Evolutionary conservation across 164 flowering plant species (phyloP).

Genomic region (Brasenia schreberi): DNA sequence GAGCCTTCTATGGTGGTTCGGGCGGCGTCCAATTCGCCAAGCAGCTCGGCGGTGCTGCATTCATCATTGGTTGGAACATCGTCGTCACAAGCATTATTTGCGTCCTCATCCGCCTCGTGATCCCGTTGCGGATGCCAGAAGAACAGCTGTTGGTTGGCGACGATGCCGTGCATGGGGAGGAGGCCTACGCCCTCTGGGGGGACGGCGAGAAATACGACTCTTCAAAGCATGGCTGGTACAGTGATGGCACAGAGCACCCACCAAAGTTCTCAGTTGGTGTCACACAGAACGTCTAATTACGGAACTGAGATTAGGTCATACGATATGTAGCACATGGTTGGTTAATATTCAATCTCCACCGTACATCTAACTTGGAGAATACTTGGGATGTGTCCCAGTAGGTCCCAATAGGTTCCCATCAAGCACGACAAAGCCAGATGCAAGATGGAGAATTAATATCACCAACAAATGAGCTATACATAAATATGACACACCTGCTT

Average conservation of each 20-base stretch:
- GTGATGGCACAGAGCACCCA: slow-evolving; percentile 16
- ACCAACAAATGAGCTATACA: too few species aligned
- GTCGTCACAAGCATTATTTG: slow-evolving; percentile 21
- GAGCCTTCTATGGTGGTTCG: slow-evolving; percentile 20
- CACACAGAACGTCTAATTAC: slow-evolving; percentile 10
- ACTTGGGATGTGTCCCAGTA: too few species aligned
- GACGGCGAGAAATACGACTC: slow-evolving; percentile 27
- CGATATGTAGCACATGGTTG: too few species aligned
- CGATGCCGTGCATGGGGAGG: slow-evolving; percentile 39
- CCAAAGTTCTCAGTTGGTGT: slow-evolving; percentile 8
- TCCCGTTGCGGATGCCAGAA: slow-evolving; percentile 30
- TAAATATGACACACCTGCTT: too few species aligned
- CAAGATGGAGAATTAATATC: too few species aligned
- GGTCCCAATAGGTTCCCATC: too few species aligned
- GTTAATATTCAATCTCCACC: too few species aligned
- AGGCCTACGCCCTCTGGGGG: slow-evolving; percentile 32
- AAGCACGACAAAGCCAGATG: too few species aligned
- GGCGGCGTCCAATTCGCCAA: slow-evolving; percentile 24
- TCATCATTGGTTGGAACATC: slow-evolving; percentile 26
- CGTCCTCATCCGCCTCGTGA: slow-evolving; percentile 11
- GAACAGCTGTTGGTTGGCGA: slow-evolving; percentile 25
- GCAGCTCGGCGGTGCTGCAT: slow-evolving; percentile 20
- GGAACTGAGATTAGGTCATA: too few species aligned
- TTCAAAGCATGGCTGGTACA: slow-evolving; percentile 18
- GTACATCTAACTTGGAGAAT: too few species aligned